A percentile compares a stretch with the other conserved stretches of the same genome.
Evolutionary conservation across 306 rosid species (phyloP).

Genomic region (Acacia confusa): DNA sequence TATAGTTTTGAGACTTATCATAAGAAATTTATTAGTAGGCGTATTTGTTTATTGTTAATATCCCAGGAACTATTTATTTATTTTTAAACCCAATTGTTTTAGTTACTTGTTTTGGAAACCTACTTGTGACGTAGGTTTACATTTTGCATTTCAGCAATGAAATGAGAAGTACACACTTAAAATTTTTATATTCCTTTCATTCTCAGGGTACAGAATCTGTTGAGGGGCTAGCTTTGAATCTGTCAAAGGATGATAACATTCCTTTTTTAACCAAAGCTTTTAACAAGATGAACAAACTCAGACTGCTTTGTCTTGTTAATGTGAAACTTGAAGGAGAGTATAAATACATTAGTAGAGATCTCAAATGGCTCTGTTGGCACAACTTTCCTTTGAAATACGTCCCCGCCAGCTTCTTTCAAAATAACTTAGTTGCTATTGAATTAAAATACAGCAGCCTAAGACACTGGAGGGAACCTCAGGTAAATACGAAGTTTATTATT

Average conservation of each 20-base stretch:
- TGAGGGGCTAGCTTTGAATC: not conserved
- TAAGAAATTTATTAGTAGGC: too few species aligned
- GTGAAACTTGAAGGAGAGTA: not conserved
- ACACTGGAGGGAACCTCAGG: not conserved
- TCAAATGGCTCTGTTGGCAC: not conserved
- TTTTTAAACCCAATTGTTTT: not conserved
- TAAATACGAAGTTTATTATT: not conserved
- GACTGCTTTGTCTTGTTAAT: not conserved
- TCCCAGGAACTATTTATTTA: not conserved
- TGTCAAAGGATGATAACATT: not conserved
- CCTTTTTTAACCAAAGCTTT: not conserved
- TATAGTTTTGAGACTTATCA: too few species aligned
- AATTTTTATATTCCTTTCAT: not conserved
- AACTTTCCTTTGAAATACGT: not conserved
- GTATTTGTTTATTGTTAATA: not conserved
- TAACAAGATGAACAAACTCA: not conserved
- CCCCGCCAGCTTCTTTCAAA: not conserved
- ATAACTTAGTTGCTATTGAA: not conserved
- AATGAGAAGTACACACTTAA: not conserved
- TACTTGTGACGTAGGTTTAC: not conserved
- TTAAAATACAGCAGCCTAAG: not conserved
- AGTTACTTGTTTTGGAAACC: not conserved
- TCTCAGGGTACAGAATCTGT: not conserved
- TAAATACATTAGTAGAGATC: not conserved
- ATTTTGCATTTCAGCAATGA: not conserved